These are phyloP conservation scores for Dactylellina leptospora DNA, from an alignment of 2,329 filamentous ascomycete species.

Conservation along the genomic window DNA sequence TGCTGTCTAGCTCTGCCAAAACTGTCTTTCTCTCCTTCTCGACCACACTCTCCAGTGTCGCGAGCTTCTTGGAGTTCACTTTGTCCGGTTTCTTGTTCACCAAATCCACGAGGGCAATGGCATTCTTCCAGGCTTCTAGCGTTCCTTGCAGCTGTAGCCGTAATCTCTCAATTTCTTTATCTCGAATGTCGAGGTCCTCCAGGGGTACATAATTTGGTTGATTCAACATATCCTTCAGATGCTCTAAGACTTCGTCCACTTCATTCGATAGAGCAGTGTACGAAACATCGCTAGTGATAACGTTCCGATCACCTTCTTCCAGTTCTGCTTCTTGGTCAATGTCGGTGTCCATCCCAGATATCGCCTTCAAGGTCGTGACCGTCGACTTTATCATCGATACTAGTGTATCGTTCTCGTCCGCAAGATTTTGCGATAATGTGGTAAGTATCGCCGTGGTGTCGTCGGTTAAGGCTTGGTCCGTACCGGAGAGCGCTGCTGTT, in stretches of 20 bases:
- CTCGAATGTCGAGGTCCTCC: constrained; percentile 90
- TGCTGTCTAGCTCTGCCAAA: constrained; percentile 65
- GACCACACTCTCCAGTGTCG: constrained; percentile 62
- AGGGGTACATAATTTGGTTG: constrained; percentile 96
- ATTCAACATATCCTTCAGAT: constrained; percentile 83
- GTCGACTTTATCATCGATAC: constrained; percentile 76
- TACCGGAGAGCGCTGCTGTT: constrained; percentile 63
- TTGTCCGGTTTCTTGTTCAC: constrained; percentile 84
- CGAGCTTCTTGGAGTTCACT: constrained; percentile 72
- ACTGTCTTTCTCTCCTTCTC: constrained; percentile 74
- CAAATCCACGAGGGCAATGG: constrained; percentile 86
- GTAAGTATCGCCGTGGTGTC: constrained; percentile 94
- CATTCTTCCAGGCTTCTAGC: constrained; percentile 89
- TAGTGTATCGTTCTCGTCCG: constrained; percentile 89
- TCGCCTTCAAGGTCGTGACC: constrained; percentile 74
- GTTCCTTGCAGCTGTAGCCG: constrained; percentile 91
- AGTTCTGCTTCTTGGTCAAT: constrained; percentile 55
- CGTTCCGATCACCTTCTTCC: constrained; percentile 59
- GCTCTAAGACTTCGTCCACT: constrained; percentile 79
- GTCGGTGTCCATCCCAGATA: constrained; percentile 68
- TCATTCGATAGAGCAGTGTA: constrained; percentile 76
- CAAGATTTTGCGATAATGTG: constrained; percentile 79
- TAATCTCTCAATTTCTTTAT: constrained; percentile 86
- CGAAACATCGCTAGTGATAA: constrained; percentile 65
- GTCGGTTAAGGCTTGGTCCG: constrained; percentile 75